These are phyloP conservation scores for Tolypocladium amazonense DNA, from an alignment of 2,329 filamentous ascomycete species.

Conservation along the genomic window DNA sequence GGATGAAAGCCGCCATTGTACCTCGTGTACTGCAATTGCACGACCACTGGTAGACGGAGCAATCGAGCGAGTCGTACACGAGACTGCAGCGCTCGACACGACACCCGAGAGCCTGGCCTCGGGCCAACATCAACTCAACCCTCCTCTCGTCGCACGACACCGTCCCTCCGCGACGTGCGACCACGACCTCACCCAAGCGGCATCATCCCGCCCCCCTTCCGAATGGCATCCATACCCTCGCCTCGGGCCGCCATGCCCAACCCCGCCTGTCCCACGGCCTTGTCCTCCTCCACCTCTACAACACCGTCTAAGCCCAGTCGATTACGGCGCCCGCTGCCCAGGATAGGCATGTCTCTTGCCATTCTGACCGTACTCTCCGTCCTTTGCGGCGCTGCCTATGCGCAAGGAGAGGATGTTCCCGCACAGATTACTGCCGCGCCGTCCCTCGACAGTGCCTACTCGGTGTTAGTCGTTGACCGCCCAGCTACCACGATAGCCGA, in stretches of 20 bases:
- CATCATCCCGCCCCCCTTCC: not conserved
- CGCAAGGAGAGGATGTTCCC: slow-evolving; percentile 1
- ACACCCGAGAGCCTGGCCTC: not conserved
- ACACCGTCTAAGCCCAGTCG: not conserved
- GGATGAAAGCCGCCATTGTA: not conserved
- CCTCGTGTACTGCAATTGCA: not conserved
- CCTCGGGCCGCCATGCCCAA: not conserved
- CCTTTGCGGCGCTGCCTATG: slow-evolving; percentile 1
- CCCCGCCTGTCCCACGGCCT: not conserved
- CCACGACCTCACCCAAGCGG: not conserved
- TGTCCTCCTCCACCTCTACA: not conserved
- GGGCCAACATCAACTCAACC: not conserved
- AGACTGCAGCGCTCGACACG: not conserved
- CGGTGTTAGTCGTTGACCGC: not conserved
- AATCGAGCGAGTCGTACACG: not conserved
- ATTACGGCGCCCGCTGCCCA: not conserved
- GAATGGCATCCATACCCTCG: not conserved
- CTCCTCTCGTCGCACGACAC: not conserved
- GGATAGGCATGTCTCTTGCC: slow-evolving; percentile 1
- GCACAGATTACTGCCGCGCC: slow-evolving; percentile 3
- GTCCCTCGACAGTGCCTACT: not conserved
- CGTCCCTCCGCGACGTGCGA: not conserved
- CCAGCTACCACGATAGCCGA: not conserved
- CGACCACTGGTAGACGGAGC: not conserved
- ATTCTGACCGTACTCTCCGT: slow-evolving; percentile 2